phyloP scores from a whole-genome alignment of 805 yeast genomes.

The Pichia insulana region DNA sequence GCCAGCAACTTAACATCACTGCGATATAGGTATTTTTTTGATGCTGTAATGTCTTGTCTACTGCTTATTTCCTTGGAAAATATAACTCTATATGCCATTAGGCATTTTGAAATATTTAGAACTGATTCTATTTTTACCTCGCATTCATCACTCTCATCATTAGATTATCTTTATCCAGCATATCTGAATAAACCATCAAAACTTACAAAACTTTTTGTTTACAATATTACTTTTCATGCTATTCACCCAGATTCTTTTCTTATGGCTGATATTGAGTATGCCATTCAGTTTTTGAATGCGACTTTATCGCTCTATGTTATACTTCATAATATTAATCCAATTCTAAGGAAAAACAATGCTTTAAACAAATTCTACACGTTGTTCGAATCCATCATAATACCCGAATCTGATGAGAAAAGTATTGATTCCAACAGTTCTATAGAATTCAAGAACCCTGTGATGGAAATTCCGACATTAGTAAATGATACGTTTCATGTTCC shows the following conservation, averaged over 20 bases:
- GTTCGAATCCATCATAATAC: conserved; percentile 7
- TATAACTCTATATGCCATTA: conserved; percentile 7
- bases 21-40: conserved; percentile 19
- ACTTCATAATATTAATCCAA: conserved; percentile 23
- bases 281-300: conserved; percentile 22
- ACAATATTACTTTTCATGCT: conserved; percentile 16
- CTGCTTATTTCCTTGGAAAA: conserved; percentile 16
- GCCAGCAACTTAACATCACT: conserved; percentile 28
- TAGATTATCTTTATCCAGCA: conserved; percentile 6
- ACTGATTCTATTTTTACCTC: conserved; percentile 5
- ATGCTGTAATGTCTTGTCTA: conserved; percentile 22
- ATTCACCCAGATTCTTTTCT: conserved; percentile 12
- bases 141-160: conserved; percentile 4
- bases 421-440: not conserved
- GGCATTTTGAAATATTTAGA: conserved; percentile 10
- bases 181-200: conserved; percentile 6
- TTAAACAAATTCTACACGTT: conserved; percentile 5
- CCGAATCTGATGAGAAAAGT: conserved; percentile 1
- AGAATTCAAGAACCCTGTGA: not conserved
- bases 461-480: not conserved
- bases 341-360: conserved; percentile 13
- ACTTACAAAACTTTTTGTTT: conserved; percentile 12
- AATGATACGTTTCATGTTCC: conserved; percentile 7
- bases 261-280: conserved; percentile 21
- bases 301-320: conserved; percentile 25